Evolutionary conservation across 208 protist species (phyloP), one percentile per base, ranked within the genome.

Genomic region (Leishmania martiniquensis): DNA sequence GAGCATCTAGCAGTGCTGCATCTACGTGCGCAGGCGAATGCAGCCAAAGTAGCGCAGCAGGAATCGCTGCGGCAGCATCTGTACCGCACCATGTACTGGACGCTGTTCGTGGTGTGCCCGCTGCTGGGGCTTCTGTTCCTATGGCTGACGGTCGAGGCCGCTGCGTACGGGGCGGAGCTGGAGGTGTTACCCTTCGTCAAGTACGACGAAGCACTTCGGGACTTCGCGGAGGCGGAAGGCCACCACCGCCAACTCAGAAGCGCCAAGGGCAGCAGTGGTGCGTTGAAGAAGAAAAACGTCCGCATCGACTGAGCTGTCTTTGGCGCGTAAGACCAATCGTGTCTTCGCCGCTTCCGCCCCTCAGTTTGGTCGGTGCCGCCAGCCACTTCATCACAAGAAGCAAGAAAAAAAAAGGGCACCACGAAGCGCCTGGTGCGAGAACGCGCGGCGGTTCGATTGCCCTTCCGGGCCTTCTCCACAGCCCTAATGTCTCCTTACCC

Each of bases 171-270:
- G 44, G 67, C 66, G 5, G 76, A 86, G 57, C 73, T 90, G 68
- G 63, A 78, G 74, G 25, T 77, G 12, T 32, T 86, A 29, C 63
- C 52, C 32, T 76, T 81, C 3, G 74, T 85, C 51, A 75, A 85
- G 54, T 87, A 90, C 69, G 87, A 87, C 47, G 70, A 73, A 20
- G 83, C 74, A 68, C 63, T 80, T 51, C 66, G 54, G 44, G 71
- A 82, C 55, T 54, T 78, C 34, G 72, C 73, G 25, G 65, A 20
- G 22, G 57, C 45, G 67, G 55, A 60, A 68, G 57, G 67, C 20
- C 63, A 34, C 22, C 63, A 69, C 15, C 63, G 63, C 63, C 63
- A 13, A 7, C 42, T 20, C 42, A 22, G 20, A 0, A 34, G 20
- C 42, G 63, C 20, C 42, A 69, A 69, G 52, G 1, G 69, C 44